A percentile compares a stretch with the other conserved stretches of the same genome.
Conservation (phyloP, 495 filamentous ascomycete genomes). For the Lichenothelia convexa region DNA sequence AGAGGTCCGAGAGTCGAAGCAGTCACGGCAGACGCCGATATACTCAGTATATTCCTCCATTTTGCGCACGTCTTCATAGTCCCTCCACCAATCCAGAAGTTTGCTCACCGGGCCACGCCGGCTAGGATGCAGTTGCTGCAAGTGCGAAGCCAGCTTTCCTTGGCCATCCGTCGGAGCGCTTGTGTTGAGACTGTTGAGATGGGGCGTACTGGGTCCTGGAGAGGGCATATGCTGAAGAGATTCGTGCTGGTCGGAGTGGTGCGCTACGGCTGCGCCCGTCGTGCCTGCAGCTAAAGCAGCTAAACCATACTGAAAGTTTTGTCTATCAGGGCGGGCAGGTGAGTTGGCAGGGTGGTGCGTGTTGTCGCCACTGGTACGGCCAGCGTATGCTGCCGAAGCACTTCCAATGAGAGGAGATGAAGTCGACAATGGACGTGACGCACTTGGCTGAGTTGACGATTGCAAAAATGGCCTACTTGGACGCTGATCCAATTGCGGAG, state of each 20-base stretch:
- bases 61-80: conserved; percentile 46
- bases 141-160: conserved; percentile 1
- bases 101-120: conserved; percentile 34
- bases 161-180: no score
- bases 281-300: conserved; percentile 30
- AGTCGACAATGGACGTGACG: no score
- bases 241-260: conserved; percentile 23
- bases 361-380: no score
- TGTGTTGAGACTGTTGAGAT: conserved; percentile 8
- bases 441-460: conserved; percentile 1
- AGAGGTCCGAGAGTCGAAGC: conserved; percentile 44
- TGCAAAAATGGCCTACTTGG: conserved; percentile 1
- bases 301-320: no score
- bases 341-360: conserved; percentile 20
- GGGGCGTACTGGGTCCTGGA: conserved; percentile 1
- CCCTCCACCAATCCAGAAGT: conserved; percentile 45
- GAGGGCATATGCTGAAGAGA: conserved; percentile 12
- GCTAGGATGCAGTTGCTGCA: conserved; percentile 3
- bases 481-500: conserved; percentile 8
- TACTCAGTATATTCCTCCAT: conserved; percentile 60
- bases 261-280: conserved; percentile 21
- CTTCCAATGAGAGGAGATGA: no score
- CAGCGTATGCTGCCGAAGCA: no score
- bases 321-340: conserved; percentile 24
- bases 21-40: conserved; percentile 49